phyloP scores from a whole-genome alignment of 2,329 filamentous ascomycete species.

The Pseudogymnoascus destructans region DNA sequence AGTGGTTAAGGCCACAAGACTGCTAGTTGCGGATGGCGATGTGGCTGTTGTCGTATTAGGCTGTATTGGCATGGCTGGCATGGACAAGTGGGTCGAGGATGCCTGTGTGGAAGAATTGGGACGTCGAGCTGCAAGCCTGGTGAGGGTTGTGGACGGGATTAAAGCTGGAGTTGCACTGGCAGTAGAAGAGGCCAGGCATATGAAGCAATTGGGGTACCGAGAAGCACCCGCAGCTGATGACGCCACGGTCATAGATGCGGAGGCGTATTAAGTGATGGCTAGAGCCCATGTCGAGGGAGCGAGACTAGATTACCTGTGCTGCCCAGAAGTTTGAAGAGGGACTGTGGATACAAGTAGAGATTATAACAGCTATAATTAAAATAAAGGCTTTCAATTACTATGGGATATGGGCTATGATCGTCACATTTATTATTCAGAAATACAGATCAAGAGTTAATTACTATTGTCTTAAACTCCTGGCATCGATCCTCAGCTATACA shows the following conservation, averaged over 20 bases:
- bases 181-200: not conserved
- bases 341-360: too few species aligned
- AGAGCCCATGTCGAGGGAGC: not conserved
- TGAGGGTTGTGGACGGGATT: conserved; percentile 71
- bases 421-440: too few species aligned
- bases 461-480: too few species aligned
- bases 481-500: too few species aligned
- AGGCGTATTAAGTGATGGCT: not conserved
- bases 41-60: conserved; percentile 67
- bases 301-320: not conserved
- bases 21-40: conserved; percentile 42
- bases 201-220: not conserved
- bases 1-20: conserved; percentile 57
- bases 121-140: conserved; percentile 37
- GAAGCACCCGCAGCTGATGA: not conserved
- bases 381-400: too few species aligned
- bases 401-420: too few species aligned
- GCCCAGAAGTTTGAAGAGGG: too few species aligned
- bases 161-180: conserved; percentile 44
- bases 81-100: conserved; percentile 62
- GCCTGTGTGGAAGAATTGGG: conserved; percentile 55
- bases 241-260: not conserved
- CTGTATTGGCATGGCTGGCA: conserved; percentile 81
- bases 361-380: too few species aligned
- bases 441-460: too few species aligned